Conservation (phyloP, 2,329 filamentous ascomycete genomes). For the Penicillium sp. region DNA sequence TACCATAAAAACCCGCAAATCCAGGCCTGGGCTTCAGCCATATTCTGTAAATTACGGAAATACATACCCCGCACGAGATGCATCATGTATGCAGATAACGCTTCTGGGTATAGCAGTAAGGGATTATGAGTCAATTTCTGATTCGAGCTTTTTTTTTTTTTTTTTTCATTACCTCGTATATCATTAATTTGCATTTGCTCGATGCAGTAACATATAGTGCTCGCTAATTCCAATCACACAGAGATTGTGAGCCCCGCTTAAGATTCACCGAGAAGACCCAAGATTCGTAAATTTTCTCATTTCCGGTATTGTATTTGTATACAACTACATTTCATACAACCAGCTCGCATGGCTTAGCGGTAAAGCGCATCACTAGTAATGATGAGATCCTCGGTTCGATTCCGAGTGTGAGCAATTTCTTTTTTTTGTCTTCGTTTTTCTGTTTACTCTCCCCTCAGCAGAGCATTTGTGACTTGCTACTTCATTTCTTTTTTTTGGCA, state of each 20-base stretch:
- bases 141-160: not conserved
- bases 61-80: not conserved
- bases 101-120: too few species aligned
- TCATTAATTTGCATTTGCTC: not conserved
- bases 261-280: not conserved
- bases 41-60: not conserved
- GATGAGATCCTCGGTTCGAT: not conserved
- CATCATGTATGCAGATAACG: not conserved
- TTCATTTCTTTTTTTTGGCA: too few species aligned
- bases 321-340: not conserved
- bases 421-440: not conserved
- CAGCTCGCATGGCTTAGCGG: not conserved
- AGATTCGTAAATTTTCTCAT: too few species aligned
- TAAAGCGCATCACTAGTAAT: slow-evolving; percentile 1
- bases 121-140: not conserved
- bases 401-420: slow-evolving; percentile 1
- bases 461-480: not conserved
- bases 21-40: too few species aligned
- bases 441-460: too few species aligned
- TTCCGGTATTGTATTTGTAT: too few species aligned
- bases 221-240: not conserved
- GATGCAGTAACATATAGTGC: not conserved
- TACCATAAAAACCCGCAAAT: not conserved
- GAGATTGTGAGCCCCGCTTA: not conserved
- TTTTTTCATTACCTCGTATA: not conserved